phyloP scores from a whole-genome alignment of 768 basidiomycete genomes.

The Rubroboletus pulcherrimus region DNA sequence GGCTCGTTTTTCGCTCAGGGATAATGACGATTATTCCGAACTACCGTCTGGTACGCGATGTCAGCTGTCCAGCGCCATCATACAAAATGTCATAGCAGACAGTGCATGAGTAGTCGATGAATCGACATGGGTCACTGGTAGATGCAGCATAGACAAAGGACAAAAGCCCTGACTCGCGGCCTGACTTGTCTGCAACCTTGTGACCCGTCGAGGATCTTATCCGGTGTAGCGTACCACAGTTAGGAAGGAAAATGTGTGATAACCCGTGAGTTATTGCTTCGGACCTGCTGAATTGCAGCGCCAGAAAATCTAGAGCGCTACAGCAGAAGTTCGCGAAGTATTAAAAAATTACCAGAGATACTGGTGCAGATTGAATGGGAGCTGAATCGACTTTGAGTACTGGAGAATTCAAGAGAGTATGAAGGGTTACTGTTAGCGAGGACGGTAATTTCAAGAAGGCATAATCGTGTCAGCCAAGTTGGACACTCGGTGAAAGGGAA shows the following conservation, averaged over 20 bases:
- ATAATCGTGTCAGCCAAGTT: too few relatives aligned
- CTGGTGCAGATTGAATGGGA: too few relatives aligned
- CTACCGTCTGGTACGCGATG: neutral
- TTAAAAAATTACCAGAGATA: neutral
- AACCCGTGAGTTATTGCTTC: neutral
- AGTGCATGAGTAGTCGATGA: neutral
- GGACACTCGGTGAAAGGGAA: too few relatives aligned
- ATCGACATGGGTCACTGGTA: neutral
- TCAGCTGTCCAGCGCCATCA: neutral
- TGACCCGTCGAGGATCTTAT: too few relatives aligned
- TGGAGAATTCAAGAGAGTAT: too few relatives aligned
- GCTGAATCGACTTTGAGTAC: too few relatives aligned
- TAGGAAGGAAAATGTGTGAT: neutral
- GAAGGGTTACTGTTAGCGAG: too few relatives aligned
- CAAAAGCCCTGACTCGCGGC: too few relatives aligned
- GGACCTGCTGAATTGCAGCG: too few relatives aligned
- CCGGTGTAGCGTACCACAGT: neutral
- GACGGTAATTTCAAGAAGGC: too few relatives aligned
- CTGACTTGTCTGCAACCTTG: too few relatives aligned
- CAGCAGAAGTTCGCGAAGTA: neutral
- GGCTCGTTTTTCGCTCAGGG: neutral
- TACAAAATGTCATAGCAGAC: neutral
- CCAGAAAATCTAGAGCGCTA: neutral
- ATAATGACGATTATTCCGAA: neutral
- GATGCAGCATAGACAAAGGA: neutral